phyloP scores from a whole-genome alignment of 257 asterid species.

The Voacanga thouarsii region DNA sequence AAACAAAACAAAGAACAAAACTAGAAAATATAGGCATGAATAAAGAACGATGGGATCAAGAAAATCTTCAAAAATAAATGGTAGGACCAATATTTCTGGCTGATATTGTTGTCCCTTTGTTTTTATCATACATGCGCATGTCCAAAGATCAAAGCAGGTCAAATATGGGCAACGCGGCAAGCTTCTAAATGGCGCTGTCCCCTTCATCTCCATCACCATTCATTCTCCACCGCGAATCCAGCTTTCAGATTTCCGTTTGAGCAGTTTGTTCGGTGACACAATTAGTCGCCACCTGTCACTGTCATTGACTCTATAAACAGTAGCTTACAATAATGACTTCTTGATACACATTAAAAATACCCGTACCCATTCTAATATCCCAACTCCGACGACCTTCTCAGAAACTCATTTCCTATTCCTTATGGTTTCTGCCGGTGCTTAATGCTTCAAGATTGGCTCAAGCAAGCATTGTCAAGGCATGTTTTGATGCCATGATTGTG shows the following conservation, averaged over 20 bases:
- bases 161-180: conserved; percentile 6
- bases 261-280: neutral
- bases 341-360: neutral
- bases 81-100: neutral
- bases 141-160: neutral
- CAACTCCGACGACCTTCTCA: neutral
- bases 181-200: conserved; percentile 7
- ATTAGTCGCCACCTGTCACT: neutral
- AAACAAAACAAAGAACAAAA: no score
- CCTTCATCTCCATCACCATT: neutral
- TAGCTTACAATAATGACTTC: neutral
- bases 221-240: conserved; percentile 1
- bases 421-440: neutral
- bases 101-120: neutral
- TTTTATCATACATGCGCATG: neutral
- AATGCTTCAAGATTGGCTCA: conserved; percentile 11
- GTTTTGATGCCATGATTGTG: neutral
- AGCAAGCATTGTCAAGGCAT: conserved; percentile 5
- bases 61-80: neutral
- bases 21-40: neutral
- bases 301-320: neutral
- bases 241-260: neutral
- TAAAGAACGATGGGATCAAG: no score
- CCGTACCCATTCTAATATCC: neutral
- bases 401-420: neutral